Evolutionary conservation across 1,284 basidiomycete species (phyloP).

Genomic region (Ustilago loliicola): DNA sequence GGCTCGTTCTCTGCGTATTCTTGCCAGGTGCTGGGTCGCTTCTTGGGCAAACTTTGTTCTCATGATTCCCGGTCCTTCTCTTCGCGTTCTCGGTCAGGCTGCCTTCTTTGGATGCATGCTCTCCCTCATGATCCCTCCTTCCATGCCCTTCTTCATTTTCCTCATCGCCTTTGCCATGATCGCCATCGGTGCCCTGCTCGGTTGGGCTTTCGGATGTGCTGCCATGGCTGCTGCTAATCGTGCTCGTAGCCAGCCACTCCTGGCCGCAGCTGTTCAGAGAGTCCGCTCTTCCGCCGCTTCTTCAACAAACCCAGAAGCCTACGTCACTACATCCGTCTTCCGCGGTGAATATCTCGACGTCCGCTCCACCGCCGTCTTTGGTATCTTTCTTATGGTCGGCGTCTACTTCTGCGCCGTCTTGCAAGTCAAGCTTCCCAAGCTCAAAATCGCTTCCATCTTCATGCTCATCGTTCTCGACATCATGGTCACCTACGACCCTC

Average conservation of each 20-base stretch:
- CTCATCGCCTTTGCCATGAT: conserved; percentile 74
- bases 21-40: conserved; percentile 66
- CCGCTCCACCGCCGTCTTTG: conserved; percentile 75
- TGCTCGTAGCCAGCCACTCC: conserved; percentile 75
- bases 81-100: conserved; percentile 63
- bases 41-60: conserved; percentile 63
- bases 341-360: conserved; percentile 79
- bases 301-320: conserved; percentile 64
- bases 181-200: conserved; percentile 76
- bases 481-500: conserved; percentile 72
- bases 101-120: conserved; percentile 66
- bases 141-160: conserved; percentile 61
- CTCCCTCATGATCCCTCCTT: conserved; percentile 65
- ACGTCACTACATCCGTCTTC: conserved; percentile 74
- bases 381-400: conserved; percentile 79
- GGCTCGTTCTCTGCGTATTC: conserved; percentile 37
- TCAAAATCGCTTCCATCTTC: conserved; percentile 75
- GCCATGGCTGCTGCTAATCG: conserved; percentile 78
- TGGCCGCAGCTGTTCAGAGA: conserved; percentile 73
- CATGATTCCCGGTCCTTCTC: conserved; percentile 59
- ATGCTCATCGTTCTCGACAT: conserved; percentile 58
- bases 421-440: conserved; percentile 77
- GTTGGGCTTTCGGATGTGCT: conserved; percentile 82
- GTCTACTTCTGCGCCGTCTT: conserved; percentile 77
- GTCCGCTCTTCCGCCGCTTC: conserved; percentile 69